Evolutionary conservation across 805 yeast species (phyloP).

Genomic region (Candida wancherniae): DNA sequence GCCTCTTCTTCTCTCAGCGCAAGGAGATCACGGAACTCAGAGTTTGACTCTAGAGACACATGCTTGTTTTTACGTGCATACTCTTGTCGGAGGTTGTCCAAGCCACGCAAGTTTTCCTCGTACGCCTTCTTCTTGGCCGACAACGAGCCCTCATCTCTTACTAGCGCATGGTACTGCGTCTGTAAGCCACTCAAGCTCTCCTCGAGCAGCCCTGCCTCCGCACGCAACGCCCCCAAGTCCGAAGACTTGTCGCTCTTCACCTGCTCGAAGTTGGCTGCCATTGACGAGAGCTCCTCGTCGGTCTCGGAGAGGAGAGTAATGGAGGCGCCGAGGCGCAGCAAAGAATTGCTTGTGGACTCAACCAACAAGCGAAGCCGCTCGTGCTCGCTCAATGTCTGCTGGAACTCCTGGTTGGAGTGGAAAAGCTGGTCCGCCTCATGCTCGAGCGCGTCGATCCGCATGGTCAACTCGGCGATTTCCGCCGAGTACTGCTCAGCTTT

Average conservation of each 20-base stretch:
- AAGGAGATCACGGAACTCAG: too few relatives aligned
- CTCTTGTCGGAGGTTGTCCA: slow-evolving; percentile 7
- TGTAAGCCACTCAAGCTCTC: slow-evolving; percentile 18
- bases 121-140: slow-evolving; percentile 39
- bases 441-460: slow-evolving; percentile 49
- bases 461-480: slow-evolving; percentile 46
- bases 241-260: slow-evolving; percentile 17
- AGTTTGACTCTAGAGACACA: too few relatives aligned
- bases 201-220: slow-evolving; percentile 12
- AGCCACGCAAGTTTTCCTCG: slow-evolving; percentile 13
- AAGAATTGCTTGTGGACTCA: slow-evolving; percentile 44
- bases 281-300: slow-evolving; percentile 26
- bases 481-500: slow-evolving; percentile 42
- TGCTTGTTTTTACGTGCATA: too few relatives aligned
- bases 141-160: slow-evolving; percentile 48
- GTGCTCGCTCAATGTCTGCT: slow-evolving; percentile 58
- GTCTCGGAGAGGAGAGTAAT: slow-evolving; percentile 43
- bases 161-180: slow-evolving; percentile 25
- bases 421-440: slow-evolving; percentile 59
- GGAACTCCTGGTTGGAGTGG: slow-evolving; percentile 76
- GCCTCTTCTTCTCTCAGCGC: too few relatives aligned
- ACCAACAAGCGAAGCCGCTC: slow-evolving; percentile 52
- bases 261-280: slow-evolving; percentile 27
- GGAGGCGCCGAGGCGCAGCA: slow-evolving; percentile 44
- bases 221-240: slow-evolving; percentile 11